A percentile compares a stretch with the other conserved stretches of the same genome.
phyloP scores from a whole-genome alignment of 345 rosid genomes.

The Physaria fendleri region DNA sequence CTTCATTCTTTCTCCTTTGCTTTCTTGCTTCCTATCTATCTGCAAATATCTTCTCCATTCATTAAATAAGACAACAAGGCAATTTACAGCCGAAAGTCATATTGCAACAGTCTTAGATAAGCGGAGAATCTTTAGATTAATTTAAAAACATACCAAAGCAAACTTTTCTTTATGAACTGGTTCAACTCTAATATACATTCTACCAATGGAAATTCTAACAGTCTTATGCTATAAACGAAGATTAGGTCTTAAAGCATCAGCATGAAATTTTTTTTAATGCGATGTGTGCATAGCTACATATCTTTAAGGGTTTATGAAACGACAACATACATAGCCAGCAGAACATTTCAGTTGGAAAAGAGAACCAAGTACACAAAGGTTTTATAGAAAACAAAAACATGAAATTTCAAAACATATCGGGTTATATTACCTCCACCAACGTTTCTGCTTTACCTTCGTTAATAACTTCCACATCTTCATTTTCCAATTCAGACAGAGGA shows the following conservation, averaged over 20 bases:
- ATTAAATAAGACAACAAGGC: slow-evolving; percentile 21
- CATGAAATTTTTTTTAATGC: neutral
- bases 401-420: slow-evolving; percentile 8
- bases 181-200: neutral
- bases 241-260: neutral
- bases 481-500: slow-evolving; percentile 20
- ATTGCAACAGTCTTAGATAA: neutral
- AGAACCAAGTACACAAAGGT: neutral
- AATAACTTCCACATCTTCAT: slow-evolving; percentile 23
- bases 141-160: neutral
- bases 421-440: slow-evolving; percentile 27
- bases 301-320: neutral
- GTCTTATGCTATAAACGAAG: neutral
- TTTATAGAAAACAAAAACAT: neutral
- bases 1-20: slow-evolving; percentile 1
- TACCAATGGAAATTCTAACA: neutral
- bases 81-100: neutral
- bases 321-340: neutral
- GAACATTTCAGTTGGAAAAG: neutral
- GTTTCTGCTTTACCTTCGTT: slow-evolving; percentile 28
- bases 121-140: neutral
- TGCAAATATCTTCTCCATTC: slow-evolving; percentile 25
- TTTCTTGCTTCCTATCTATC: slow-evolving; percentile 38
- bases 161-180: neutral
- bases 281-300: neutral